These are phyloP conservation scores for Leucosporidium yakuticum DNA, from an alignment of 768 basidiomycete genomes.

Conservation along the genomic window DNA sequence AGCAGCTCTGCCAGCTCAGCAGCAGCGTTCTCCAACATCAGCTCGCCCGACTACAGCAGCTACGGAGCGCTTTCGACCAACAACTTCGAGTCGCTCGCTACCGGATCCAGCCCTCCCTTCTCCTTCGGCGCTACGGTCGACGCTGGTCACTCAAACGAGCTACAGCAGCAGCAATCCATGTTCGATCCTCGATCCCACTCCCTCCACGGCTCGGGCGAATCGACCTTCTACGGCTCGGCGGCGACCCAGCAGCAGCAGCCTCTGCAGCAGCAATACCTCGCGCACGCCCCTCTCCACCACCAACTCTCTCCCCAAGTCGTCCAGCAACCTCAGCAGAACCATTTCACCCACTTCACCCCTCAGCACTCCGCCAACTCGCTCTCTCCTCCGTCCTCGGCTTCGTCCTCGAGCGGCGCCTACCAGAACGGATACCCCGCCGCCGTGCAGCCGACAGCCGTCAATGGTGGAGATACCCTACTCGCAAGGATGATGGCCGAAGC, in stretches of 20 bases:
- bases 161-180: background rate
- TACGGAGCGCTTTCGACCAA: background rate
- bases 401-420: background rate
- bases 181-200: background rate
- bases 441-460: background rate
- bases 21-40: background rate
- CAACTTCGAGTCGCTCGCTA: background rate
- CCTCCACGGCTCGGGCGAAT: background rate
- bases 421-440: background rate
- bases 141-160: background rate
- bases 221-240: background rate
- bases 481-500: slow-evolving; percentile 4
- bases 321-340: background rate
- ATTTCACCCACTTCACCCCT: background rate
- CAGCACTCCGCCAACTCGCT: background rate
- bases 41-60: background rate
- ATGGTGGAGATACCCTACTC: background rate
- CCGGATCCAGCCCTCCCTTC: background rate
- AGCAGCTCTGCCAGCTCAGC: background rate
- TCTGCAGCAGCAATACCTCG: background rate
- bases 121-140: background rate
- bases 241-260: background rate
- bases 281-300: background rate
- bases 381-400: slow-evolving; percentile 7
- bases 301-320: background rate